phyloP scores from a whole-genome alignment of 2,329 filamentous ascomycete species.

The Rhinocladiella similis region DNA sequence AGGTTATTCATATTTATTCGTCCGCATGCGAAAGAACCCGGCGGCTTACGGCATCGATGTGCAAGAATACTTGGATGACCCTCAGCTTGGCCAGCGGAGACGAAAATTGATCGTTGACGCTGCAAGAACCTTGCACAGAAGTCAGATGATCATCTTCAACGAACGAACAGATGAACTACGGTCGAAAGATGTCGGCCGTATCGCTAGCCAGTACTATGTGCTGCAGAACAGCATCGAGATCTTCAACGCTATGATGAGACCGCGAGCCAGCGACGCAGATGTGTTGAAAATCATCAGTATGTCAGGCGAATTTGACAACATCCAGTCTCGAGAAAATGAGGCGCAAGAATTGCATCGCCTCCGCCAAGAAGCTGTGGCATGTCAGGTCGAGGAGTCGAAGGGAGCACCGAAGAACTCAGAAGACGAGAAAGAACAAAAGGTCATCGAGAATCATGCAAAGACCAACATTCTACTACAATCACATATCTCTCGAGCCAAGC shows the following conservation, averaged over 20 bases:
- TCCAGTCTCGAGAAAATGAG: slow-evolving; percentile 88
- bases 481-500: slow-evolving; percentile 82
- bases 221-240: slow-evolving; percentile 90
- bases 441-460: slow-evolving; percentile 75
- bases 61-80: slow-evolving; percentile 85
- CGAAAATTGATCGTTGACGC: slow-evolving; percentile 86
- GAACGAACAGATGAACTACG: slow-evolving; percentile 89
- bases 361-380: slow-evolving; percentile 69
- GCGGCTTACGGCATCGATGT: slow-evolving; percentile 94
- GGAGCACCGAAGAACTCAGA: slow-evolving; percentile 55
- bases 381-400: slow-evolving; percentile 71
- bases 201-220: slow-evolving; percentile 97
- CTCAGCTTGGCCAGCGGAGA: slow-evolving; percentile 79
- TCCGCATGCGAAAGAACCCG: slow-evolving; percentile 91
- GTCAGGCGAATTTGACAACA: slow-evolving; percentile 97
- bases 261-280: slow-evolving; percentile 83
- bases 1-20: slow-evolving; percentile 95
- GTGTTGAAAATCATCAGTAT: slow-evolving; percentile 94
- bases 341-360: slow-evolving; percentile 80
- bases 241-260: slow-evolving; percentile 93
- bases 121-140: slow-evolving; percentile 80
- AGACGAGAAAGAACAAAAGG: slow-evolving; percentile 73
- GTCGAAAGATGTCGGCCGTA: slow-evolving; percentile 92
- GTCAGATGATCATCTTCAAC: slow-evolving; percentile 99
- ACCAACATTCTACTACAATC: slow-evolving; percentile 94